Evolutionary conservation across 2,329 filamentous ascomycete species (phyloP), one percentile per base, ranked within the genome.

Genomic region (Cladophialophora exuberans): DNA sequence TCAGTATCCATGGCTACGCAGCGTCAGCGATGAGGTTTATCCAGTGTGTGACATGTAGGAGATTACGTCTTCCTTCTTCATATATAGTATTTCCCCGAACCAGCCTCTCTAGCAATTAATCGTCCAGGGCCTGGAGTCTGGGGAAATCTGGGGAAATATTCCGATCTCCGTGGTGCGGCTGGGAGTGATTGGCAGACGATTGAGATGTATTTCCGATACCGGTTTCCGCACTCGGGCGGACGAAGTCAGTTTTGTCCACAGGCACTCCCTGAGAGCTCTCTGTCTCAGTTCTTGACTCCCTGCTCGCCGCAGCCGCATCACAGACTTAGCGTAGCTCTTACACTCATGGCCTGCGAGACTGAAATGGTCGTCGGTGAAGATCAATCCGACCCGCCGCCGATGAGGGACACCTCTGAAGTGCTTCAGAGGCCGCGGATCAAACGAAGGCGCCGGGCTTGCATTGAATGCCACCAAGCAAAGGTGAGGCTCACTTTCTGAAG

Each of bases 401-500:
- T 3, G 17, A 10, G 31, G 17, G 38, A 41, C 38, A 3, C 15
- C 15, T 10, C 38, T 41, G 38, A 18, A 23, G 20, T 41, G 38
- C 11, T 18, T 18, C 15, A 41, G 38, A 41, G 31, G 31, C 31
- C 38, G 38, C 38, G 38, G 15, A 18, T 18, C 4, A 41, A 41
- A 23, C 38, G 38, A 13, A 25, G 17, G 22, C 41, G 41, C 9
- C 41, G 41, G 9, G 41, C 22, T 25, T 44, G 41, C 22, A 44
- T 26, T 15, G 41, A 28, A 18, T 44, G 41, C 17, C 18, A 26
- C 11, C 41, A 44, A 44, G 41, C 41, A 25, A 44, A 44, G 41
- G 41, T 44, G 25, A n/a, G 41, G 41, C 13, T 44, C 36, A 17
- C 13, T 10, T 39, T 18, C n/a, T 15, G 11, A 11, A 10, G 31